Base-by-base conservation (phyloP, 176 grass and related monocot species). In the Oropetium thomaeum region DNA sequence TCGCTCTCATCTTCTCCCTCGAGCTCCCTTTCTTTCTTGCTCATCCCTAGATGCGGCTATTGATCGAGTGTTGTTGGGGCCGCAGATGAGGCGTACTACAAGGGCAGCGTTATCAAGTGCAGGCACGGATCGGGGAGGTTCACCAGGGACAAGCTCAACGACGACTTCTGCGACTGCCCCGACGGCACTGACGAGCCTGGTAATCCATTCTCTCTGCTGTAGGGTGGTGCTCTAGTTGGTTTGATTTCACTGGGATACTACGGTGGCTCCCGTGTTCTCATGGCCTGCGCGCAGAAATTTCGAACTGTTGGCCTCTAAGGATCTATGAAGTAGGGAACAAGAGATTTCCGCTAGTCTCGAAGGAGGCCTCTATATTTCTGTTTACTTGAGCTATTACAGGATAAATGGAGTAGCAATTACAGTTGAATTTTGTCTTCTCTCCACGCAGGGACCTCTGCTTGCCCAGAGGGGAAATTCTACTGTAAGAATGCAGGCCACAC, bases 141-240 rank as follows among this genome's bases (percentile, higher is more conserved):
- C 79, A 90, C 79, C 62, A 86, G 84, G 63, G 86, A 88, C 54
- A 82, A 95, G 68, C 91, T 99, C 43, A 99, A 99, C 65, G 96
- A 99, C 62, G 96, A 99, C 52, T 99, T 90, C 80, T 99, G 96
- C 65, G 96, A 99, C 69, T 99, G 96, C 59, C 82, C 87, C 20
- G 96, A 99, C 73, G 96, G 96, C 60, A 99, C 96, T 23, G 96
- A 99, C 67, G 96, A 99, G 79, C 96, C 96, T 7, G 96, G 96
- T 99, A 79, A 53, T 20, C 16, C 51, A 4, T 35, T 82, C 13
- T 13, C 13, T 57, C 23, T 11, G 53, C 23, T 57, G 22, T 55
- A 8, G 6, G 49, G 9, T n/a, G n/a, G 8, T 2, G 53, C 23
- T 57, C 20, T 49, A 41, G 17, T 20, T 39, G 25, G 48, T 8